A percentile compares a stretch with the other conserved stretches of the same genome.
Evolutionary conservation across 2,329 filamentous ascomycete species (phyloP).

Genomic region (Colletotrichum cordylinicola): DNA sequence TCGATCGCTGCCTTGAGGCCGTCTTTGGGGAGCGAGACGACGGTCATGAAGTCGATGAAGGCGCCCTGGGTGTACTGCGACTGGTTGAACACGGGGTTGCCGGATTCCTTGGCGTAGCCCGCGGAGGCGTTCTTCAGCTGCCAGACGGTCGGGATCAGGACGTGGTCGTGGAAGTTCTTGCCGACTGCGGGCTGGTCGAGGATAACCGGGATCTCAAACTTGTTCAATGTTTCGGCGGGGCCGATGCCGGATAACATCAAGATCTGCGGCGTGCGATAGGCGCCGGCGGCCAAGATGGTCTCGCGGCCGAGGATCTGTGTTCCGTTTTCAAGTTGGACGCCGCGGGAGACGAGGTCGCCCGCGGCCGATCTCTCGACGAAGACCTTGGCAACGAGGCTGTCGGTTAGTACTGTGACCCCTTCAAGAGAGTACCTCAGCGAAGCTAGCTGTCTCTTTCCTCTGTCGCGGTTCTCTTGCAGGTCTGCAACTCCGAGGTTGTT

Average conservation of each 20-base stretch:
- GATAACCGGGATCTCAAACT: background rate
- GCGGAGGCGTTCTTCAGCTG: slow-evolving; percentile 35
- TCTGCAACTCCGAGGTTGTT: slow-evolving; percentile 36
- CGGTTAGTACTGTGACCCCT: slow-evolving; percentile 26
- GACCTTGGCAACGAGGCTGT: slow-evolving; percentile 26
- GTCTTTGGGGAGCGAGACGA: slow-evolving; percentile 30
- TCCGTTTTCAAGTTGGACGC: slow-evolving; percentile 32
- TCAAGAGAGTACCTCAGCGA: slow-evolving; percentile 28
- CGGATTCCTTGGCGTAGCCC: slow-evolving; percentile 36
- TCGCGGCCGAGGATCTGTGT: slow-evolving; percentile 32
- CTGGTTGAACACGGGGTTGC: slow-evolving; percentile 37
- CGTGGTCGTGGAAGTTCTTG: slow-evolving; percentile 15
- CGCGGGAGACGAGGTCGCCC: slow-evolving; percentile 21
- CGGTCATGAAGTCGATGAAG: slow-evolving; percentile 42
- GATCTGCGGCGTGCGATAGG: background rate
- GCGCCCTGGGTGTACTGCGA: slow-evolving; percentile 39
- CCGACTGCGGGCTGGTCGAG: background rate
- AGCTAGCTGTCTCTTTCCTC: slow-evolving; percentile 28
- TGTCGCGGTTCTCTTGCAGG: slow-evolving; percentile 28
- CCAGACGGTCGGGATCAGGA: slow-evolving; percentile 33
- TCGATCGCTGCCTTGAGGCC: slow-evolving; percentile 35
- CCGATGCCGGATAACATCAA: slow-evolving; percentile 2
- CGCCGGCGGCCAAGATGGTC: slow-evolving; percentile 17
- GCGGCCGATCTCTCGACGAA: background rate
- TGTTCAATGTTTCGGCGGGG: background rate